phyloP scores from a whole-genome alignment of 257 asterid genomes.

The Misopates orontium region DNA sequence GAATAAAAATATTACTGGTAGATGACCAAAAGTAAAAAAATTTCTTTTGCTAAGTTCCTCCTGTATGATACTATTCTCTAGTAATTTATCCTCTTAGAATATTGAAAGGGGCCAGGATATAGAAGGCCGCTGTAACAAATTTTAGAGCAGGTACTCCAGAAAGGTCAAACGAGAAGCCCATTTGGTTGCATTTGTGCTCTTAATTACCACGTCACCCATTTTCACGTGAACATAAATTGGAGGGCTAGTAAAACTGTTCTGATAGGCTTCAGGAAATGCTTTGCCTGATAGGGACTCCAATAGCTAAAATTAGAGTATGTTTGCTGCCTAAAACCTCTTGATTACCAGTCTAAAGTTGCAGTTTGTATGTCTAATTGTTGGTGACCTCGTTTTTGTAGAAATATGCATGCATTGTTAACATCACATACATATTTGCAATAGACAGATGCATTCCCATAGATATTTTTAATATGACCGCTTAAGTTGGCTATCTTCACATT shows the following conservation, averaged over 20 bases:
- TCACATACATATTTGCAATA: no score
- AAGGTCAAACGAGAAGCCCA: conserved; percentile 15
- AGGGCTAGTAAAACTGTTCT: neutral
- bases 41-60: neutral
- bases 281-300: neutral
- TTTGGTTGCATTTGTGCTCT: conserved; percentile 20
- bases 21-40: conserved; percentile 1
- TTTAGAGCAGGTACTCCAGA: conserved; percentile 1
- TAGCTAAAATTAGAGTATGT: neutral
- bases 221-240: conserved; percentile 3
- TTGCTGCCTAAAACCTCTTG: neutral
- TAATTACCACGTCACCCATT: conserved; percentile 9
- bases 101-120: neutral
- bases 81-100: conserved; percentile 5
- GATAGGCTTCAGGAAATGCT: conserved; percentile 7
- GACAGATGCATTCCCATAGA: neutral
- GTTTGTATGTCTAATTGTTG: neutral
- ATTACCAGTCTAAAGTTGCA: neutral
- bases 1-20: neutral
- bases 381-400: neutral
- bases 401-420: no score
- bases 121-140: neutral
- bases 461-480: conserved; percentile 14
- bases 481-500: neutral
- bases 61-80: conserved; percentile 6